Conservation (phyloP, 208 protist species). For the Trypanosoma mega region DNA sequence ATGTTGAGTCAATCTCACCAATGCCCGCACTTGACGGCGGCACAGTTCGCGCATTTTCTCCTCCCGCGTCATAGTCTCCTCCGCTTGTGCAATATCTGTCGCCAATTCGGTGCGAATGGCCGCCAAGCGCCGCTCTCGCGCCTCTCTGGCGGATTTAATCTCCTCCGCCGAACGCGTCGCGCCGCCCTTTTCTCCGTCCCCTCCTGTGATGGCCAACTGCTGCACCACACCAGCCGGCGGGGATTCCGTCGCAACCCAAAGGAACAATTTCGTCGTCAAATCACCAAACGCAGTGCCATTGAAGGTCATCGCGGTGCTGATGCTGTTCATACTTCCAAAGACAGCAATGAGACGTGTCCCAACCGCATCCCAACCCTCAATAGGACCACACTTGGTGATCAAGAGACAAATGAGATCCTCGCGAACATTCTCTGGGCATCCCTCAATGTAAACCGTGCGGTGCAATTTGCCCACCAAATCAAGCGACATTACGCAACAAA, state of each 20-base stretch:
- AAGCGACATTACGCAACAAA: too few relatives aligned
- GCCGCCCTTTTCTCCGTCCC: conserved; percentile 9
- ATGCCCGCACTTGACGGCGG: conserved; percentile 60
- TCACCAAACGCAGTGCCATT: conserved; percentile 76
- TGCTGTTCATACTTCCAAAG: conserved; percentile 80
- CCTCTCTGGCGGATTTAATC: conserved; percentile 25
- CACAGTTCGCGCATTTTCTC: conserved; percentile 55
- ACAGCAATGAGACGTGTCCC: conserved; percentile 59
- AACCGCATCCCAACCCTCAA: conserved; percentile 79
- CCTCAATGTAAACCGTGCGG: conserved; percentile 80
- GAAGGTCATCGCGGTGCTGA: conserved; percentile 80
- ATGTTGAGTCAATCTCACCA: conserved; percentile 49
- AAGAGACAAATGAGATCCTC: conserved; percentile 79
- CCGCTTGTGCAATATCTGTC: conserved; percentile 26
- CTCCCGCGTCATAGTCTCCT: conserved; percentile 27
- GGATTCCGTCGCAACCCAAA: conserved; percentile 78
- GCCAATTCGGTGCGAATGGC: conserved; percentile 45
- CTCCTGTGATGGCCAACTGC: conserved; percentile 56
- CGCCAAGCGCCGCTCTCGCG: conserved; percentile 34
- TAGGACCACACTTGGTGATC: conserved; percentile 59
- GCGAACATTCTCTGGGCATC: conserved; percentile 46
- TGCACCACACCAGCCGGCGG: conserved; percentile 56
- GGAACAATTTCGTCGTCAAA: conserved; percentile 45
- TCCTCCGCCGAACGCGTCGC: conserved; percentile 23
- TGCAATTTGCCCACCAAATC: conserved; percentile 86